phyloP scores from a whole-genome alignment of 2,329 filamentous ascomycete genomes.

The Fonsecaea multimorphosa region DNA sequence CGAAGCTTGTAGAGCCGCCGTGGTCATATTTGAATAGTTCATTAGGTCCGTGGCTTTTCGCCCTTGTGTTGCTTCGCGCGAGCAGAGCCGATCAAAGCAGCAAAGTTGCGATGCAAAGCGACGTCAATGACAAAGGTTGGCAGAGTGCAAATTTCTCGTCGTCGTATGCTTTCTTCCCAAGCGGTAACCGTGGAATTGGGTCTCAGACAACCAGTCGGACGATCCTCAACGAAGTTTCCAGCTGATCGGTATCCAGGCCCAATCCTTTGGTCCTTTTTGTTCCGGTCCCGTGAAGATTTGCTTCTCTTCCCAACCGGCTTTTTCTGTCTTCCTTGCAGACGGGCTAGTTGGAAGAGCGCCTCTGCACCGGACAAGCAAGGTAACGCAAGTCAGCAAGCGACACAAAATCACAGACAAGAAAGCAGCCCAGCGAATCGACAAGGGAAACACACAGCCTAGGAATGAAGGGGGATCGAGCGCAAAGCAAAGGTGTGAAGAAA shows the following conservation, averaged over 20 bases:
- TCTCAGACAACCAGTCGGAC: constrained; percentile 10
- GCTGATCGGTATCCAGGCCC: constrained; percentile 8
- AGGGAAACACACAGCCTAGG: constrained; percentile 17
- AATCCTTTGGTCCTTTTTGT: neutral
- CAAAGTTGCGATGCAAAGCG: constrained; percentile 4
- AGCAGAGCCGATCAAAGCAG: constrained; percentile 13
- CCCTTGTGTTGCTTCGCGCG: constrained; percentile 31
- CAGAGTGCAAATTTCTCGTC: constrained; percentile 2
- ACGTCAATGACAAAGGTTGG: constrained; percentile 5
- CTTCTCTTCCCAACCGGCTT: constrained; percentile 6
- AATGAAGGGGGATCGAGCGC: constrained; percentile 16
- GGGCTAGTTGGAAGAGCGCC: neutral
- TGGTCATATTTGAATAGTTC: constrained; percentile 38
- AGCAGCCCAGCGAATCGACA: neutral
- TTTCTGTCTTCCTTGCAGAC: neutral
- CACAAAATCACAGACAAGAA: constrained; percentile 25
- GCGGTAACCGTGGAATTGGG: neutral
- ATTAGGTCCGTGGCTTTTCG: constrained; percentile 27
- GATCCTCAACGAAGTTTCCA: constrained; percentile 17
- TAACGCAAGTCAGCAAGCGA: constrained; percentile 27
- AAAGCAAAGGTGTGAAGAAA: constrained; percentile 19
- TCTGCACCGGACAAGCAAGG: constrained; percentile 20
- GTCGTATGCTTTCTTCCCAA: neutral
- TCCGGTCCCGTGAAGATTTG: constrained; percentile 5
- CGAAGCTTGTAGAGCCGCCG: constrained; percentile 34